Base-by-base conservation (phyloP, 176 grass and related monocot genomes). In the Phoenix dactylifera region DNA sequence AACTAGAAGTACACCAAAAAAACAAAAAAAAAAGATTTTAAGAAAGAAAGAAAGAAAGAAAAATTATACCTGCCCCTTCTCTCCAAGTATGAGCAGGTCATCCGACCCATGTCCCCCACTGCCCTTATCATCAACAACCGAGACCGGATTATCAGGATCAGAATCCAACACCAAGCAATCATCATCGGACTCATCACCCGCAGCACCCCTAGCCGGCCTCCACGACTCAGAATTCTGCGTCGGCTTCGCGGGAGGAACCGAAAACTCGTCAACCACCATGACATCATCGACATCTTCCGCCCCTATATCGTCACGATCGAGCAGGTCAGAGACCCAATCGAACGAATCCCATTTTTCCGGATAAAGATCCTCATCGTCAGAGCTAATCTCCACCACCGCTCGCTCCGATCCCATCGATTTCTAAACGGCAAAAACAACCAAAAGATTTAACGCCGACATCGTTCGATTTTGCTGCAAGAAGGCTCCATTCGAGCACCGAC, bases 91-190 rank as follows among this genome's bases (percentile, higher is more conserved):
- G 29, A 62, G 29, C 17, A 62, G 60, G 29, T 62, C 60, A 62
- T 62, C 60, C 4, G 35, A 44, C 35, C 35, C 35, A 44, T 44
- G 9, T 44, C 30, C 60, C 16, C 29, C 19, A n/a, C 28, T 4
- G 7, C n/a, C 30, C 18, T 49, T 35, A 22, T 62, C 29, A 44
- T 17, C 17, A 10, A 18, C 60, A n/a, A 49, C 60, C 28, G 26
- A 49, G 17, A 62, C 32, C 17, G 60, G 30, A 26, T 62, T 62
- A 18, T 62, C 60, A n/a, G 60, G 60, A 32, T 62, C 60, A 3
- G n/a, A 62, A 17, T 62, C 60, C 60, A 62, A 49, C 29, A 62
- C 60, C 29, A 62, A 48, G 30, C 60, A 62, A 4, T 62, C 60
- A 20, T 62, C 60, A 17, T 62, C 60, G 26, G 4, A 26, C 17